phyloP scores from a whole-genome alignment of 2,329 filamentous ascomycete genomes.

The Fusarium compactum region DNA sequence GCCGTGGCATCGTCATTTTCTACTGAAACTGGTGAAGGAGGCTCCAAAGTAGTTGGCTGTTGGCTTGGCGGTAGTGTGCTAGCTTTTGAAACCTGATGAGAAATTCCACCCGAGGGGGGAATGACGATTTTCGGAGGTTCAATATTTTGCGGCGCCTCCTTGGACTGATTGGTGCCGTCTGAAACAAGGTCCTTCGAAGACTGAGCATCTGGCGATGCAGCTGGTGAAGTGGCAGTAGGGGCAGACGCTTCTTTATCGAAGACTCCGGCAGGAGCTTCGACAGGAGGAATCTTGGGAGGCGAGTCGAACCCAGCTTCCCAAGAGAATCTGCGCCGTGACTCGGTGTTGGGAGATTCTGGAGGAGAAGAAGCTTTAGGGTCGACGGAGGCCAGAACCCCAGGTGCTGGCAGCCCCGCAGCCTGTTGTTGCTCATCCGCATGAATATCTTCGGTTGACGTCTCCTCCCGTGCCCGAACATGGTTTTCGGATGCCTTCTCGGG shows the following conservation, averaged over 20 bases:
- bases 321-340: conserved; percentile 52
- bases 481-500: conserved; percentile 6
- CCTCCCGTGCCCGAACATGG: conserved; percentile 14
- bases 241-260: conserved; percentile 16
- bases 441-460: not conserved
- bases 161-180: conserved; percentile 17
- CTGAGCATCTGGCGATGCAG: conserved; percentile 23
- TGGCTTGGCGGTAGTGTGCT: conserved; percentile 39
- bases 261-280: conserved; percentile 15
- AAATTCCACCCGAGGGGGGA: conserved; percentile 37
- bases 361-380: conserved; percentile 15
- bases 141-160: conserved; percentile 27
- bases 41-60: conserved; percentile 50
- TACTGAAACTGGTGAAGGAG: conserved; percentile 59
- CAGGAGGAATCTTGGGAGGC: conserved; percentile 27
- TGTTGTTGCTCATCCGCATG: conserved; percentile 6
- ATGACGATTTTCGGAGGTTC: conserved; percentile 40
- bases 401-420: not conserved
- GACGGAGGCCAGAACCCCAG: conserved; percentile 1
- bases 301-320: conserved; percentile 52
- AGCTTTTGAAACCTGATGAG: conserved; percentile 45
- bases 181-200: conserved; percentile 25
- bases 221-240: conserved; percentile 25
- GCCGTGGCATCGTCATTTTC: conserved; percentile 48
- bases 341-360: conserved; percentile 12